These are phyloP conservation scores for Corinectria fuckeliana DNA, from an alignment of 2,329 filamentous ascomycete species.

Conservation along the genomic window DNA sequence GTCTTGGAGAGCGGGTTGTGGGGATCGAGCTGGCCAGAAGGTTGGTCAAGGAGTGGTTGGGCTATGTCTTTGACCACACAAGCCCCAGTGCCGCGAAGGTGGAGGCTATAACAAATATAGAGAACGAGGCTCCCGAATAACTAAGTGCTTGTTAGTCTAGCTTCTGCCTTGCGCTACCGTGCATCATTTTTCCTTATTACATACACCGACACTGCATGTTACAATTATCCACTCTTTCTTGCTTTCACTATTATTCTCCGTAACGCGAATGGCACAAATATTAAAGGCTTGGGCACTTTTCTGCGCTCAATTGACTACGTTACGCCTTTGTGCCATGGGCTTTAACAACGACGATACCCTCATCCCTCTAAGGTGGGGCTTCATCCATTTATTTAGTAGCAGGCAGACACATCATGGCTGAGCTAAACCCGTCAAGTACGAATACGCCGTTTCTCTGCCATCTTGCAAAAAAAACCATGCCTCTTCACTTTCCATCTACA, in stretches of 20 bases:
- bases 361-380: background rate
- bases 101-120: conserved; percentile 49
- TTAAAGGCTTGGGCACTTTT: too few relatives aligned
- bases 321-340: background rate
- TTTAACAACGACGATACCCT: background rate
- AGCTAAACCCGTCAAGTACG: background rate
- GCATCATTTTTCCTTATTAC: too few relatives aligned
- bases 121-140: conserved; percentile 28
- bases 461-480: background rate
- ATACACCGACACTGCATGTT: too few relatives aligned
- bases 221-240: background rate
- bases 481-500: background rate
- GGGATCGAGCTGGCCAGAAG: conserved; percentile 81
- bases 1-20: conserved; percentile 84
- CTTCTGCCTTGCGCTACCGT: too few relatives aligned
- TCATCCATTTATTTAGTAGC: background rate
- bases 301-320: background rate
- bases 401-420: background rate
- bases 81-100: conserved; percentile 55
- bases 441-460: background rate
- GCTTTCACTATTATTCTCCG: background rate
- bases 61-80: conserved; percentile 77
- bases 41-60: conserved; percentile 81
- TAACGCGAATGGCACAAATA: background rate
- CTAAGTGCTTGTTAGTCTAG: too few relatives aligned